Percentiles rank a stretch among this genome's conserved stretches.
Evolutionary conservation across 1,284 basidiomycete species (phyloP).

Genomic region (Pulveroboletus sp.): DNA sequence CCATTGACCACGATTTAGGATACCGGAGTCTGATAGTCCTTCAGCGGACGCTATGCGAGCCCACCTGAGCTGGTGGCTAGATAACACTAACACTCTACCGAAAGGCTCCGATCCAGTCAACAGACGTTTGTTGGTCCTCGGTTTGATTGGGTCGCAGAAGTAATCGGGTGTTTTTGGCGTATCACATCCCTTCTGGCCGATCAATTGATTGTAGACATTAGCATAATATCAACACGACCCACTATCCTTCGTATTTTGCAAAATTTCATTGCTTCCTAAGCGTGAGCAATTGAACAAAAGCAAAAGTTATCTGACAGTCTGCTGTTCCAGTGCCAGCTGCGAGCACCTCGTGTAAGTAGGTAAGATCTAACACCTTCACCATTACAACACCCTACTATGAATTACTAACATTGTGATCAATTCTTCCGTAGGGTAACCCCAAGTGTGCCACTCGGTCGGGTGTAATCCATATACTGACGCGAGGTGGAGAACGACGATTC

Average conservation of each 20-base stretch:
- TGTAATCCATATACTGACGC: no score
- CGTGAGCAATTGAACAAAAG: no score
- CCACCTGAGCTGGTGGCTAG: conserved; percentile 64
- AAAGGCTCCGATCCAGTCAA: conserved; percentile 41
- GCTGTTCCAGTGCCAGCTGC: conserved; percentile 5
- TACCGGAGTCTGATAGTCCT: conserved; percentile 36
- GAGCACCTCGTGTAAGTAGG: not conserved
- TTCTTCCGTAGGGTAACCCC: not conserved
- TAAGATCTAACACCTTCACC: not conserved
- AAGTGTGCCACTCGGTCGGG: not conserved
- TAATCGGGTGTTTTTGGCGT: conserved; percentile 4
- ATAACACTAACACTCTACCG: conserved; percentile 33
- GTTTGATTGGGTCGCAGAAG: conserved; percentile 33
- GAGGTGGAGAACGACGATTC: not conserved
- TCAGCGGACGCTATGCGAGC: conserved; percentile 45
- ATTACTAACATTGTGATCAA: not conserved
- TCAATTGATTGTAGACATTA: conserved; percentile 18
- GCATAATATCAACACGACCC: conserved; percentile 15
- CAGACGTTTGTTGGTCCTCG: conserved; percentile 45
- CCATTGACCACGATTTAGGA: conserved; percentile 16
- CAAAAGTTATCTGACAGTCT: no score
- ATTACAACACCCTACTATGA: not conserved
- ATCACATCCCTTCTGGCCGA: conserved; percentile 1
- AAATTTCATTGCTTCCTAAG: not conserved
- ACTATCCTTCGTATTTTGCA: not conserved